phyloP scores from a whole-genome alignment of 139 green algal genomes.

The Bryopsis sp. region DNA sequence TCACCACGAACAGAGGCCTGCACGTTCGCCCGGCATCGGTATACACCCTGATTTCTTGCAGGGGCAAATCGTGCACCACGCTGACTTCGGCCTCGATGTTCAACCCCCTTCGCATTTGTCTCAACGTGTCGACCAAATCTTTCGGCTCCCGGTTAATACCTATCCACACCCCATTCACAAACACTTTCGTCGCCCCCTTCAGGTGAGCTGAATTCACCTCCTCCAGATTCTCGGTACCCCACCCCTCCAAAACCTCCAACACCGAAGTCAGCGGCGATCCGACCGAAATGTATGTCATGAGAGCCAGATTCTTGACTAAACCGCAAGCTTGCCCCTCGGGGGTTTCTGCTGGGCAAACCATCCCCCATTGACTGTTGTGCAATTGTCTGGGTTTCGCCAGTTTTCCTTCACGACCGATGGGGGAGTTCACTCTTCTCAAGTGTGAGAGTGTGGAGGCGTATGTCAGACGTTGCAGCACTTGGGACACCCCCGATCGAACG shows the following conservation, averaged over 20 bases:
- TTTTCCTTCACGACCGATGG: conserved; percentile 89
- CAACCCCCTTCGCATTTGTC: conserved; percentile 53
- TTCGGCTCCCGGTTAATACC: conserved; percentile 68
- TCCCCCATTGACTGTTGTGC: conserved; percentile 98
- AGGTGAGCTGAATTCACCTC: conserved; percentile 62
- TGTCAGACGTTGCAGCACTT: conserved; percentile 93
- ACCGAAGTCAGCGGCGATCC: conserved; percentile 56
- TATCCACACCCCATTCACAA: conserved; percentile 90
- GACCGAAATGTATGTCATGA: conserved; percentile 88
- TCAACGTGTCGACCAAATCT: conserved; percentile 62
- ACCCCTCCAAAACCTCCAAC: conserved; percentile 75
- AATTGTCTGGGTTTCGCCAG: conserved; percentile 95
- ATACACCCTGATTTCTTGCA: conserved; percentile 80
- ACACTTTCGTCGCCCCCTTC: conserved; percentile 48
- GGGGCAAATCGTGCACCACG: conserved; percentile 76
- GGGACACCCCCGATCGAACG: conserved; percentile 71
- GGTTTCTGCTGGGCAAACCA: conserved; percentile 96
- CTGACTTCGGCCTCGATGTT: conserved; percentile 55
- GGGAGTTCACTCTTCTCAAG: conserved; percentile 93
- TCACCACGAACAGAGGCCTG: conserved; percentile 89
- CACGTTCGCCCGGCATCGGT: conserved; percentile 78
- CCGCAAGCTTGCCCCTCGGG: conserved; percentile 88
- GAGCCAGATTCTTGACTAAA: conserved; percentile 98
- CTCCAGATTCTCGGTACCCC: conserved; percentile 66
- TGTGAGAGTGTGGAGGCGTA: conserved; percentile 93